Conservation (phyloP, 2,329 filamentous ascomycete species). For the Fusarium veterinarium region DNA sequence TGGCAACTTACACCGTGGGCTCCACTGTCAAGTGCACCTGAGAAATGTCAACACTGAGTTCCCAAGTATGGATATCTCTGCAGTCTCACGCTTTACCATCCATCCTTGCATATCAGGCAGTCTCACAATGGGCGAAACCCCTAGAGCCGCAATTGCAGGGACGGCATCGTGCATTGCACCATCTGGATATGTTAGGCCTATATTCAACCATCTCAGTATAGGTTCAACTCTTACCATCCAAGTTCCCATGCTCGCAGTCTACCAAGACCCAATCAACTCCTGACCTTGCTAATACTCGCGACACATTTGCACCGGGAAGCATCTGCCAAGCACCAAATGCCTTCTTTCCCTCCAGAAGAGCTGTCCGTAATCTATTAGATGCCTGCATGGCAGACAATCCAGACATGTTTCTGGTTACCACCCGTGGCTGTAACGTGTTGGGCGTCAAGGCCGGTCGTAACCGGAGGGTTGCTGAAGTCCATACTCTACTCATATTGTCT, state of each 20-base stretch:
- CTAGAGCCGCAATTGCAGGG: conserved; percentile 61
- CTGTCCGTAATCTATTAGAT: conserved; percentile 61
- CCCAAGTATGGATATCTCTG: background rate
- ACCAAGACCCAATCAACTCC: conserved; percentile 76
- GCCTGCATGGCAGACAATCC: conserved; percentile 52
- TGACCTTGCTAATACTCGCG: conserved; percentile 67
- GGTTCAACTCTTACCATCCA: conserved; percentile 54
- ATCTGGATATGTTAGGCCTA: conserved; percentile 47
- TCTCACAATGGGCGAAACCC: conserved; percentile 58
- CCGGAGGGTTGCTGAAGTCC: conserved; percentile 26
- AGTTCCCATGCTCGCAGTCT: conserved; percentile 65
- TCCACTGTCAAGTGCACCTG: conserved; percentile 62
- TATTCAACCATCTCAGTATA: background rate
- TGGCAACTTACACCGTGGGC: conserved; percentile 59
- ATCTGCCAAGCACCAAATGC: conserved; percentile 73
- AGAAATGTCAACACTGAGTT: background rate
- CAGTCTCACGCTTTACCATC: conserved; percentile 57
- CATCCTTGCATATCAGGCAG: conserved; percentile 63
- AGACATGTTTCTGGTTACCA: conserved; percentile 23
- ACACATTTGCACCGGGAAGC: conserved; percentile 69
- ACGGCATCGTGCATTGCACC: conserved; percentile 65
- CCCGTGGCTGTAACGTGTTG: conserved; percentile 15
- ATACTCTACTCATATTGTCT: conserved; percentile 31
- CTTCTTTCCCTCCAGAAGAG: conserved; percentile 60
- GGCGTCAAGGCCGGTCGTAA: conserved; percentile 24